Base-by-base conservation (phyloP, 2,329 filamentous ascomycete genomes). In the Mycogone perniciosa region DNA sequence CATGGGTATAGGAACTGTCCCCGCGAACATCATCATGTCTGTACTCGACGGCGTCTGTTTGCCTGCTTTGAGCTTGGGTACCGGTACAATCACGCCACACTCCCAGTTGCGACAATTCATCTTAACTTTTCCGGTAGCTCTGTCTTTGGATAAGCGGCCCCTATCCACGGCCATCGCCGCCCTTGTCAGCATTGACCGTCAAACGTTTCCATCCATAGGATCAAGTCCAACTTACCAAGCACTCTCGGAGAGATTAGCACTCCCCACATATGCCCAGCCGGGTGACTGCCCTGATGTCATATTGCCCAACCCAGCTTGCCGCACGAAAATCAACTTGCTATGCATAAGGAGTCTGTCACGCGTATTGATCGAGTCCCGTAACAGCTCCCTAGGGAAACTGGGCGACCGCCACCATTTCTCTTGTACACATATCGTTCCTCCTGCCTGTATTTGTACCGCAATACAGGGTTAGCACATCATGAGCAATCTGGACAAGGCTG, bases 31-130 rank as follows among this genome's bases (percentile, higher is more conserved):
- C 50, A 52, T 48, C 57, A 61, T 55, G 53, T 55, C 54, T 44
- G 47, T 51, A 54, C 56, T 46, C 42, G 51, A 37, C 49, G 46
- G 51, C 50, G 55, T 54, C 51, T 53, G 38, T 43, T 45, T 39
- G 44, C 44, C 46, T 33, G 48, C 47, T 20, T 38, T 55, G 46
- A 62, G 60, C 31, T 41, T 55, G 47, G 62, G 60, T 27, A 87
- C 73, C 7, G 84, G 82, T 38, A 96, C 65, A 27, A 97, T 60
- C 1, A 99, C 88, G 34, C 93, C 93, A 63, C 90, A 96, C 70
- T 97, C 93, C 91, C 92, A 97, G 66, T 97, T 99, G 49, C 88
- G 83, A 67, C 87, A 90, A 55, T 80, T 90, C 56, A 97, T 75
- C 66, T 89, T 95, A 9, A 82, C 80, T 54, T 79, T 69, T 54